phyloP scores from a whole-genome alignment of 2,329 filamentous ascomycete species.

The Leptographium wingfieldii region DNA sequence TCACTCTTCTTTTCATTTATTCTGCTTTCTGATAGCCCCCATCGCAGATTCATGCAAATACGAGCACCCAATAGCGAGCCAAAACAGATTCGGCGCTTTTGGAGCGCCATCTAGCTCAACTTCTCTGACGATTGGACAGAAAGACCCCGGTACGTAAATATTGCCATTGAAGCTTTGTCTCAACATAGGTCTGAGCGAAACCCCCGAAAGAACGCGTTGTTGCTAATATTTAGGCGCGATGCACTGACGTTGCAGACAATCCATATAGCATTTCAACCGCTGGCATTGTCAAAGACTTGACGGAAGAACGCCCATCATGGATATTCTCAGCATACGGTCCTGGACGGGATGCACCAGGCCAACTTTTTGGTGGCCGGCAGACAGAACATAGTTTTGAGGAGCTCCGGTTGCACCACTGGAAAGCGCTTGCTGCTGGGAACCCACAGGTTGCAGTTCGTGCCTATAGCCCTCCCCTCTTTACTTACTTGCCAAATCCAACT shows the following conservation, averaged over 20 bases:
- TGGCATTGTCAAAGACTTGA: constrained; percentile 53
- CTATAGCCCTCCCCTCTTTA: background rate
- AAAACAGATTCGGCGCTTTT: constrained; percentile 43
- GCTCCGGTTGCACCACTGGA: constrained; percentile 61
- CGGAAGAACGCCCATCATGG: constrained; percentile 64
- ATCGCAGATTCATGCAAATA: constrained; percentile 37
- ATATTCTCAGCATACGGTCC: constrained; percentile 79
- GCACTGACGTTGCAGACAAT: constrained; percentile 9
- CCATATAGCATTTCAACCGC: constrained; percentile 43
- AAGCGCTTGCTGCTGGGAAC: constrained; percentile 47
- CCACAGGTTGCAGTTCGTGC: constrained; percentile 35
- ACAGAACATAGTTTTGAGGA: constrained; percentile 86
- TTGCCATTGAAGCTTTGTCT: too few species aligned
- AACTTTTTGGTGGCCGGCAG: constrained; percentile 67
- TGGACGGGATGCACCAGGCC: constrained; percentile 60
- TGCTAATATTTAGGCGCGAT: background rate
- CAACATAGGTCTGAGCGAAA: background rate
- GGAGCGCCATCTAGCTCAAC: constrained; percentile 5
- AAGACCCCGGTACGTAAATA: background rate
- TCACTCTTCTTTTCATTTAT: background rate
- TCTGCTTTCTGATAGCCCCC: constrained; percentile 1
- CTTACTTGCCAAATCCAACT: background rate
- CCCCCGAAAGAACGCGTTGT: background rate
- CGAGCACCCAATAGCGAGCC: constrained; percentile 32
- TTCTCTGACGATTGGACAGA: background rate